Evolutionary conservation across 345 rosid species (phyloP).

Genomic region (Eucalyptus erythrocorys): DNA sequence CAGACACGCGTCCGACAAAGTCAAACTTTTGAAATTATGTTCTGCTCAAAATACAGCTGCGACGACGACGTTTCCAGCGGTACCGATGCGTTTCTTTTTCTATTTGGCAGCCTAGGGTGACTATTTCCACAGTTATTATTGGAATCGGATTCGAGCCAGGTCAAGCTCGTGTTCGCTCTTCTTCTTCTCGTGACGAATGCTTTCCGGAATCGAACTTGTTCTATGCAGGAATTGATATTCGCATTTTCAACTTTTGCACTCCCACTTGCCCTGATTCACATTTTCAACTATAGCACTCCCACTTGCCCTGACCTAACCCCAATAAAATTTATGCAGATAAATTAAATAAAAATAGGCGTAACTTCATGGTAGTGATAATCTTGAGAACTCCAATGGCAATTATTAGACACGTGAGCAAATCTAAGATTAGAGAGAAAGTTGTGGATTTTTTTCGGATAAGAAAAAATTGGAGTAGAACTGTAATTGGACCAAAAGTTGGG

Average conservation of each 20-base stretch:
- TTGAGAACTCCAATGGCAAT: neutral
- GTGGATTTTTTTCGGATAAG: neutral
- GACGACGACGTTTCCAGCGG: neutral
- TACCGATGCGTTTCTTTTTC: too few relatives aligned
- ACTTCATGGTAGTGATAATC: neutral
- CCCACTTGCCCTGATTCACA: neutral
- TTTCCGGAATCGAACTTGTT: neutral
- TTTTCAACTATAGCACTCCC: neutral
- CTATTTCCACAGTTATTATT: neutral
- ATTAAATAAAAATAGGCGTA: neutral
- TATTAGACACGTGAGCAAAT: neutral
- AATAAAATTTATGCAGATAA: neutral
- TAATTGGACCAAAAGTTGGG: neutral
- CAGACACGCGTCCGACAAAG: neutral
- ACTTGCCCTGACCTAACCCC: neutral
- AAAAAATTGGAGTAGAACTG: neutral
- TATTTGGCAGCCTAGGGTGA: neutral
- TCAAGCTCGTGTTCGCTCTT: neutral
- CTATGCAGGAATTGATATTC: neutral
- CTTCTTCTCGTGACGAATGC: neutral
- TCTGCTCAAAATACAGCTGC: neutral
- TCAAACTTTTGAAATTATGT: neutral
- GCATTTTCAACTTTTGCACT: neutral
- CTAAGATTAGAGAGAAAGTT: fast-evolving
- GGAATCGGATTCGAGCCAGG: neutral